Conservation (phyloP, 1,284 basidiomycete genomes). For the Filobasidium uniguttulatum region DNA sequence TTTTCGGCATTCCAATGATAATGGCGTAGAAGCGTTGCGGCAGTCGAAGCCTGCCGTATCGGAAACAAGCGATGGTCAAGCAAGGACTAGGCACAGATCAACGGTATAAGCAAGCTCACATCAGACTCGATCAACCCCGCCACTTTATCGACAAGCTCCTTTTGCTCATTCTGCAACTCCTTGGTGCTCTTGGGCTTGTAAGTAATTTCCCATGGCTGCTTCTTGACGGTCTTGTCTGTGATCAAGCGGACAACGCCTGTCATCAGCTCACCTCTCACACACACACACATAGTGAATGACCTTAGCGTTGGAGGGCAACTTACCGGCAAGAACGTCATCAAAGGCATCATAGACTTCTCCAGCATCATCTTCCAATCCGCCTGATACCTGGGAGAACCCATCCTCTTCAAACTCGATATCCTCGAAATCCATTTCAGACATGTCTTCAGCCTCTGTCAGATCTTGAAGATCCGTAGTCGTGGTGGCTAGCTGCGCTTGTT, state of each 20-base stretch:
- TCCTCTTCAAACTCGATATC: conserved; percentile 28
- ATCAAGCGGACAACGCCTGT: not conserved
- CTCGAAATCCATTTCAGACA: conserved; percentile 19
- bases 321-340: conserved; percentile 31
- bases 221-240: conserved; percentile 20
- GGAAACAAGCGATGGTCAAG: too few species aligned
- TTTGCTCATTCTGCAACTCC: conserved; percentile 63
- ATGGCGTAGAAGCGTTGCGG: conserved; percentile 68
- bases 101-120: conserved; percentile 41
- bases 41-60: conserved; percentile 42
- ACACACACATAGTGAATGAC: not conserved
- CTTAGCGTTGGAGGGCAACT: conserved; percentile 21
- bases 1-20: conserved; percentile 93
- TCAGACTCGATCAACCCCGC: conserved; percentile 71
- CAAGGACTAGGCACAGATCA: not conserved
- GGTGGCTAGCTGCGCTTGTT: too few species aligned
- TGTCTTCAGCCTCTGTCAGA: too few species aligned
- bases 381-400: conserved; percentile 17
- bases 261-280: too few species aligned
- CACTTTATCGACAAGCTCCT: conserved; percentile 64
- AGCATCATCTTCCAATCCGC: conserved; percentile 6
- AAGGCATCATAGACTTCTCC: conserved; percentile 22
- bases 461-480: too few species aligned
- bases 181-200: conserved; percentile 56
- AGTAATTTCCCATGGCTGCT: conserved; percentile 35